phyloP scores from a whole-genome alignment of 805 yeast species.

The Schizosaccharomyces octosporus region DNA sequence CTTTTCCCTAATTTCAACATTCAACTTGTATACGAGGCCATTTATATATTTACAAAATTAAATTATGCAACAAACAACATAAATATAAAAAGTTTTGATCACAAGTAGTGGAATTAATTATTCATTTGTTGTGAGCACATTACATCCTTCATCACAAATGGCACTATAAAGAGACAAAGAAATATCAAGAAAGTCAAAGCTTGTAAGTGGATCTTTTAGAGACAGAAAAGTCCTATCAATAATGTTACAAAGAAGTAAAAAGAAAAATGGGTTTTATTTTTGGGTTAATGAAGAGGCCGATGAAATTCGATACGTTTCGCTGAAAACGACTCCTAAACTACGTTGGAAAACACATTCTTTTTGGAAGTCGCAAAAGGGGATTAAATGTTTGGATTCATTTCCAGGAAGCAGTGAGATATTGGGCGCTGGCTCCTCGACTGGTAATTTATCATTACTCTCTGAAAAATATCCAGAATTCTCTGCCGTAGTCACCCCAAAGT shows the following conservation, averaged over 20 bases:
- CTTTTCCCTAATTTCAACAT: no score
- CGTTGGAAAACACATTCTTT: neutral
- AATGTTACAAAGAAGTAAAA: neutral
- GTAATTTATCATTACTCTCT: neutral
- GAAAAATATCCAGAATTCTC: slow-evolving; percentile 2
- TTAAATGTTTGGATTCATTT: neutral
- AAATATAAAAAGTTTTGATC: no score
- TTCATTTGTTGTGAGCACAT: no score
- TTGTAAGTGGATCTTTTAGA: neutral
- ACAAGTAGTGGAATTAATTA: no score
- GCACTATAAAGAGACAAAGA: no score
- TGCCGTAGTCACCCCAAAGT: slow-evolving; percentile 11
- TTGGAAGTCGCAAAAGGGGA: neutral
- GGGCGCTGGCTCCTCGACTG: slow-evolving; percentile 1
- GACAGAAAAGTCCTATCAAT: neutral
- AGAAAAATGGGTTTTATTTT: neutral
- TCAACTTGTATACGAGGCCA: no score
- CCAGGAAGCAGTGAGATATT: neutral
- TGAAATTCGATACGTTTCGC: neutral
- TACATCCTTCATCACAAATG: no score
- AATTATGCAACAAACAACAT: no score
- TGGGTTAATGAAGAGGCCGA: neutral
- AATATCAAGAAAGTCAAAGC: no score
- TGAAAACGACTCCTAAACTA: neutral
- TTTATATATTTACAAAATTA: no score